Evolutionary conservation across 257 asterid genomes (phyloP), one percentile per base, ranked within the genome.

Genomic region (Solanum arcanum): DNA sequence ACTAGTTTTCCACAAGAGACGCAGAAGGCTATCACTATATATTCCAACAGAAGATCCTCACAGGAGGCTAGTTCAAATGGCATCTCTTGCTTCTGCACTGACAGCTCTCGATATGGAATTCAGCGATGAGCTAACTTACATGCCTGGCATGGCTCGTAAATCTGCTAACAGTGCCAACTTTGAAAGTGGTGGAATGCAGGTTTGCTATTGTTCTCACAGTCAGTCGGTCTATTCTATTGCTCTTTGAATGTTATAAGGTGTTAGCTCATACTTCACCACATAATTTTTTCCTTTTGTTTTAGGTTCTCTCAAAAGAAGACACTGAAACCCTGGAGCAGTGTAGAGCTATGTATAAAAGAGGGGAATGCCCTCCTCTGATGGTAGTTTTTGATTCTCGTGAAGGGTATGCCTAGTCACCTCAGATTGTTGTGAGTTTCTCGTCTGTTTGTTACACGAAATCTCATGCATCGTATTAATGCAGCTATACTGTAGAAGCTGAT

Each of bases 131-230:
- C 98, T 96, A 18, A 94, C 91, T 70, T 96, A 96, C 90, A 62
- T 91, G 89, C 90, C 94, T 10, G 92, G 91, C 86, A 92, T 95
- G 98, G 98, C 98, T 83, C 92, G 95, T 75, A 90, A 90, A 91
- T 89, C 94, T 49, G 94, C 99, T 89, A 96, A 96, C 88, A 93
- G 64, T 87, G 93, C 98, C 29, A 70, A 77, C 62, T 87, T 90
- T 89, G 99, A 96, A 91, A 91, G 92, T 27, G 98, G 95, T 75
- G 99, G 98, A 90, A 96, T 96, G 98, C 99, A 96, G 98, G 99
- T 96, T 87, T 77, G 84, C 70, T 84, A 12, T 46, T 37, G 14
- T 35, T 76, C 83, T 21, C 29, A 75, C 56, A 42, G 60, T 76
- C 59, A 16, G 84, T 78, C 25, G 31, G 69, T 18, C 68, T 49